A percentile compares a stretch with the other conserved stretches of the same genome.
Evolutionary conservation across 1,139 yeast species (phyloP).

Genomic region (Pichia sp.): DNA sequence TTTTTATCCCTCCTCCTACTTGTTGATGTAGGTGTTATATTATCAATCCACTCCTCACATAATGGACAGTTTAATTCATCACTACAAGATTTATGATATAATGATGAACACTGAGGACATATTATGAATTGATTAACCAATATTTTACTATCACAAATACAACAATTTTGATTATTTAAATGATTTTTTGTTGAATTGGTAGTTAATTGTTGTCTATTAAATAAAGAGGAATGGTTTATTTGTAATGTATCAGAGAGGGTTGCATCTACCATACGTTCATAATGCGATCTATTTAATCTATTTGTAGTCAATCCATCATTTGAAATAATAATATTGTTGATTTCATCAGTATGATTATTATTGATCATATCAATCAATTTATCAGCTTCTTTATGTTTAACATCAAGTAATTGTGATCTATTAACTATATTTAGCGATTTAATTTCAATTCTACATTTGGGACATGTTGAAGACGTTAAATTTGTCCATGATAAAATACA

Average conservation of each 20-base stretch:
- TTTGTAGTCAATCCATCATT: neutral
- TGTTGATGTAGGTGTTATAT: constrained; percentile 11
- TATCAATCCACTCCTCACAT: constrained; percentile 16
- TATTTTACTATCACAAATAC: constrained; percentile 17
- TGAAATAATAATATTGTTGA: neutral
- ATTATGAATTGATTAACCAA: constrained; percentile 10
- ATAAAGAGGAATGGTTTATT: neutral
- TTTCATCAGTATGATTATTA: neutral
- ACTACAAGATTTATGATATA: constrained; percentile 18
- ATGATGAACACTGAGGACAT: constrained; percentile 18
- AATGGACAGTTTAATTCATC: constrained; percentile 17
- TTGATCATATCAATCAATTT: constrained; percentile 5
- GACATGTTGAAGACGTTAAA: constrained; percentile 15
- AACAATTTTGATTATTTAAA: constrained; percentile 11
- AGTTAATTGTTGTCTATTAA: neutral
- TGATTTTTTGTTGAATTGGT: neutral
- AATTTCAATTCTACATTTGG: constrained; percentile 13
- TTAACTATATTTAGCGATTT: neutral
- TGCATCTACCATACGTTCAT: constrained; percentile 1
- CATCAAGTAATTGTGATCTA: neutral
- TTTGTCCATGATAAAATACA: constrained; percentile 15
- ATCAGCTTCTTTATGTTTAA: constrained; percentile 5
- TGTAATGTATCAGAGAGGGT: neutral
- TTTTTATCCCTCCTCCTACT: constrained; percentile 5
- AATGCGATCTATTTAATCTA: neutral